Conservation (phyloP, 2,329 filamentous ascomycete species). For the Nannizzia gypsea region DNA sequence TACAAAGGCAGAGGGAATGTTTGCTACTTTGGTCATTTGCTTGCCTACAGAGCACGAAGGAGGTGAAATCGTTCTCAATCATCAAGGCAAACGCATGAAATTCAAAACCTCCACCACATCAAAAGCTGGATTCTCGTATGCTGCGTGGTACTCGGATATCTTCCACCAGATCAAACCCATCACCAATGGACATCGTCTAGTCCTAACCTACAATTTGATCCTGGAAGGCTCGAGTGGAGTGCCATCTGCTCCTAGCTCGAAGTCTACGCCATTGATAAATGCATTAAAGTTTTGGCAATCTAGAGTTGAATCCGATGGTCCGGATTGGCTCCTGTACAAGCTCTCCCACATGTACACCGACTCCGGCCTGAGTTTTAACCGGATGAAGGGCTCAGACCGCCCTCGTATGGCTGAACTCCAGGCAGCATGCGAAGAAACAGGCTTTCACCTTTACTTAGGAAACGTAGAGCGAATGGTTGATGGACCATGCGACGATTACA, state of each 20-base stretch:
- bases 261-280: neutral
- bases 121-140: conserved; percentile 17
- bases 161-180: conserved; percentile 41
- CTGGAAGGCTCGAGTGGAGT: conserved; percentile 12
- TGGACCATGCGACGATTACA: conserved; percentile 12
- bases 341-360: conserved; percentile 20
- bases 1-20: conserved; percentile 39
- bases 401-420: conserved; percentile 12
- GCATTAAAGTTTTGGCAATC: conserved; percentile 9
- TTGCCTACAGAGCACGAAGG: conserved; percentile 40
- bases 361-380: conserved; percentile 15
- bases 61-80: conserved; percentile 35
- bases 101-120: conserved; percentile 24
- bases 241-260: conserved; percentile 1
- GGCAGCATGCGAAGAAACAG: conserved; percentile 14
- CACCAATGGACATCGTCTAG: conserved; percentile 38
- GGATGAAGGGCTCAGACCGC: conserved; percentile 18
- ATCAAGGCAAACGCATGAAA: conserved; percentile 24
- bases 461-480: conserved; percentile 15
- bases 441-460: conserved; percentile 19
- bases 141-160: conserved; percentile 42
- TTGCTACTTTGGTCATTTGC: conserved; percentile 41
- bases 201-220: conserved; percentile 44
- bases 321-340: conserved; percentile 15
- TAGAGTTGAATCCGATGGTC: conserved; percentile 3